Evolutionary conservation across 768 basidiomycete genomes (phyloP), one percentile per base, ranked within the genome.

Genomic region (Calocera viscosa): DNA sequence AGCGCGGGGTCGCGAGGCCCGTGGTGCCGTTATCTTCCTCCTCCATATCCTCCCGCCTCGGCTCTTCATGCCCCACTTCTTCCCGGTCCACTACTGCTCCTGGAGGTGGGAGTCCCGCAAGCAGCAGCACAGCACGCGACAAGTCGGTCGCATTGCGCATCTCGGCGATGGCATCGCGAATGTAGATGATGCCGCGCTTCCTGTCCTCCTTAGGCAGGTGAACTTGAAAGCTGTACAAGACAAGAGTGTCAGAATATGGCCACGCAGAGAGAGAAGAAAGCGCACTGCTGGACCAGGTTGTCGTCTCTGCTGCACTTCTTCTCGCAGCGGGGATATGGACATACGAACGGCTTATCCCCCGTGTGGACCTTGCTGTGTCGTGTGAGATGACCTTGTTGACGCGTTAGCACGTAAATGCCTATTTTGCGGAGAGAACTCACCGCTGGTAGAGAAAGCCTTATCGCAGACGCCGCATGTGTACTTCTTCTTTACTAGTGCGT

Each of bases 231-330:
- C 53, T 60, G 53, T 5, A 60, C 16, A 24, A 47, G 8, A 47
- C 24, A 7, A 16, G 26, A 14, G 35, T 5, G 30, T 60, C 26
- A 19, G 53, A 14, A 5, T 10, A 28, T 60, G 24, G 7, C 2
- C 24, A 26, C 16, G 26, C 16, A 32, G 14, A 60, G 53, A 19
- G 11, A 32, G 14, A 60, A 5, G 16, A 11, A 32, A n/a, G n/a
- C 53, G 30, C 19, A 60, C 53, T 60, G 53, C 19, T 60, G 53
- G 10, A 60, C 53, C 26, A 60, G 30, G 30, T 60, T 60, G 19
- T 60, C 53, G 10, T 60, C 53, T 19, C 53, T 60, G 53, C 30
- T 60, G 19, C 53, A 60, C 19, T 60, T 60, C 53, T 60, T 60
- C 11, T 60, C 11, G 30, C 53, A 60, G 7, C 30, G 14, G 2